Evolutionary conservation across 106 monocot species (phyloP), one percentile per base, ranked within the genome.

Genomic region (Apostasia shenzhenica): DNA sequence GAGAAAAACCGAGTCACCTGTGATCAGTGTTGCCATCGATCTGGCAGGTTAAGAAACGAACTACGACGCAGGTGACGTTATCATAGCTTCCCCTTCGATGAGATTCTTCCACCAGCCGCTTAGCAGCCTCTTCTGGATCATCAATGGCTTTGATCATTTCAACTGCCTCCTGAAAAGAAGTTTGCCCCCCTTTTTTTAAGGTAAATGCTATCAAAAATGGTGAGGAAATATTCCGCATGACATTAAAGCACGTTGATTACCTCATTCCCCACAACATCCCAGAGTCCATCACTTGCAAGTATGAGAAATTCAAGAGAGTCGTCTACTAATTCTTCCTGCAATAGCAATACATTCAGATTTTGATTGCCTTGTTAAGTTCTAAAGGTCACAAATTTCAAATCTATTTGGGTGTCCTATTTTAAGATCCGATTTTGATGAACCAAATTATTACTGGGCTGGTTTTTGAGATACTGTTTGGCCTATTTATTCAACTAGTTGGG

Each of bases 191-290:
- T 61, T 61, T 26, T 61, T 39, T 61, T 26, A 8, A 26, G 39
- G 39, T 26, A 39, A 41, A 61, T 37, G 41, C 40, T 8, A 6
- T 61, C 6, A 38, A 41, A 10, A 47, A 3, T 49, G 0, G 6
- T 45, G 5, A 45, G 3, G 1, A 50, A 38, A 51, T 67, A 38
- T 39, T 2, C 13, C 2, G 48, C 14, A 71, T 41, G 40, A 1
- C 3, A 11, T 8, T 8, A 12, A 14, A 50, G 45, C 48, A 46
- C 7, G 8, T 46, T 57, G 43, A 39, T 1, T 81, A 90, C 90
- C 83, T 90, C 85, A 68, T 90, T 90, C 26, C 82, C 54, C 9
- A 90, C 85, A 47, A 85, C 90, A 63, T 90, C 90, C 90, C 90
- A 90, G 12, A 90, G 69, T 5, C 90, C 90, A 72, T 90, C 90